phyloP scores from a whole-genome alignment of 2,329 filamentous ascomycete species.

The Fonsecaea nubica region DNA sequence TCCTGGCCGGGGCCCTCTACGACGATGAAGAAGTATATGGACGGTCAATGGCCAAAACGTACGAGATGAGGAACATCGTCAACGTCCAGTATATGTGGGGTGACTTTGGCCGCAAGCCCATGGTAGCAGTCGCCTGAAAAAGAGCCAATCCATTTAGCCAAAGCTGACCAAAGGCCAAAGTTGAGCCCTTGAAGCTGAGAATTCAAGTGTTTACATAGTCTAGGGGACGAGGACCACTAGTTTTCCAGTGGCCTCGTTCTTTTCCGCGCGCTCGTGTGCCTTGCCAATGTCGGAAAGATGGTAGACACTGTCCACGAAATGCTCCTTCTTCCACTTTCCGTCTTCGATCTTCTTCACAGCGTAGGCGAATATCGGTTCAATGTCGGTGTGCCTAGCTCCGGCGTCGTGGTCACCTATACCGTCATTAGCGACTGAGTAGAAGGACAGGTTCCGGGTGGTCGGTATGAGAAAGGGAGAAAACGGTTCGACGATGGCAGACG shows the following conservation, averaged over 20 bases:
- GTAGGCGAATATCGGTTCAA: background rate
- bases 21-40: background rate
- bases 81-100: background rate
- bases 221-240: background rate
- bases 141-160: background rate
- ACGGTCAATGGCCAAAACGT: background rate
- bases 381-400: background rate
- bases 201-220: background rate
- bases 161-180: no score
- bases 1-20: background rate
- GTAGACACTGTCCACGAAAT: slow-evolving; percentile 1
- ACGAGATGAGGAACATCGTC: background rate
- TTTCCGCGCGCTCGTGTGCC: background rate
- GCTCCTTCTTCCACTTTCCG: background rate
- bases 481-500: background rate
- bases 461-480: slow-evolving; percentile 8
- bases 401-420: background rate
- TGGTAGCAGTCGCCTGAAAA: background rate
- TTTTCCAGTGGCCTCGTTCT: slow-evolving; percentile 6
- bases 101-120: background rate
- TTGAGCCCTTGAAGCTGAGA: no score
- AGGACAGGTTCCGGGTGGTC: slow-evolving; percentile 1
- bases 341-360: slow-evolving; percentile 1
- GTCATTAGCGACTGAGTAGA: slow-evolving; percentile 1
- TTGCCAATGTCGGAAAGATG: slow-evolving; percentile 1